These are phyloP conservation scores for Chaetothyriales sp. DNA, from an alignment of 2,329 filamentous ascomycete genomes.

Conservation along the genomic window DNA sequence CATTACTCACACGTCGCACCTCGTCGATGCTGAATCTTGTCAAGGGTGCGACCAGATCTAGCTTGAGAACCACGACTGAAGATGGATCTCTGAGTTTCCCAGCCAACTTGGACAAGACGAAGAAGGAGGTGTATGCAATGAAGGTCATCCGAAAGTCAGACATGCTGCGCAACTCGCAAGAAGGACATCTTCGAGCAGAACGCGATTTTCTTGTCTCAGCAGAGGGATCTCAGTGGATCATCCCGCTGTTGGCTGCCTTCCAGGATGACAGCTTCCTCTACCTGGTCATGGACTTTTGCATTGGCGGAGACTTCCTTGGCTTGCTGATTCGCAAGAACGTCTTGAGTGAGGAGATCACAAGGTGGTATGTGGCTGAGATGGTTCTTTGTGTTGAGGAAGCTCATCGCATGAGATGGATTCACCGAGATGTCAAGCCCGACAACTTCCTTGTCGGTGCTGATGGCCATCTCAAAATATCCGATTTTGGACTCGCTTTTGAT, in stretches of 20 bases:
- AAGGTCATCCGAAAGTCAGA: conserved; percentile 90
- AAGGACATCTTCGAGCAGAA: conserved; percentile 81
- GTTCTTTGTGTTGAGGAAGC: conserved; percentile 86
- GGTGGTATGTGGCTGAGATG: conserved; percentile 91
- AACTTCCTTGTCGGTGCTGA: conserved; percentile 84
- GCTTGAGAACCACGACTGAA: not conserved
- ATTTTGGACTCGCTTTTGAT: conserved; percentile 90
- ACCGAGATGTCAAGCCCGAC: conserved; percentile 91
- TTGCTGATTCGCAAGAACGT: conserved; percentile 73
- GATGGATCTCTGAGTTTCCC: not conserved
- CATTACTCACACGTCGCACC: not conserved
- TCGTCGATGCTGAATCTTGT: not conserved
- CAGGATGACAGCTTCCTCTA: conserved; percentile 76
- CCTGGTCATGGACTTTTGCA: conserved; percentile 96
- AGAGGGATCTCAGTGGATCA: conserved; percentile 78
- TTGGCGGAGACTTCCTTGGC: conserved; percentile 84
- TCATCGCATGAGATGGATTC: conserved; percentile 76
- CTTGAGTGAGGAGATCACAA: conserved; percentile 60
- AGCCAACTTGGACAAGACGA: conserved; percentile 5
- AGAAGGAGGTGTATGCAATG: conserved; percentile 71
- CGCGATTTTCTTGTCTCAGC: conserved; percentile 81
- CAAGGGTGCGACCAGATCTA: not conserved
- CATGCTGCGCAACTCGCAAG: conserved; percentile 82
- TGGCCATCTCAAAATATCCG: conserved; percentile 86
- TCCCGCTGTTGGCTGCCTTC: conserved; percentile 75